Percentiles rank a stretch among this genome's conserved stretches.
Conservation (phyloP, 306 rosid genomes). For the Ormosia emarginata region DNA sequence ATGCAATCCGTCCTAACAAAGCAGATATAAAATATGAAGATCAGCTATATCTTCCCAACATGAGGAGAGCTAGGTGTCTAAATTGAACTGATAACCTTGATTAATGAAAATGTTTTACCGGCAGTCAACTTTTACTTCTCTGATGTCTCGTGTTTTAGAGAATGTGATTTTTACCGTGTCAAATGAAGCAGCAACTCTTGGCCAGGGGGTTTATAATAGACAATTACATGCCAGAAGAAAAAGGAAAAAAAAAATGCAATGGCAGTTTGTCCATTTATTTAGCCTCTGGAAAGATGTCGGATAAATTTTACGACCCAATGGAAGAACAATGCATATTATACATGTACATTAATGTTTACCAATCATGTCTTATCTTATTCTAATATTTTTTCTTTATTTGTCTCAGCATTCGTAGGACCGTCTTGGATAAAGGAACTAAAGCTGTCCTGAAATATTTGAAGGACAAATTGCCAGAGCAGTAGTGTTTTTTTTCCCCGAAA, state of each 20-base stretch:
- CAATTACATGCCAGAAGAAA: neutral
- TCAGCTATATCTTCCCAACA: neutral
- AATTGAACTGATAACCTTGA: neutral
- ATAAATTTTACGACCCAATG: neutral
- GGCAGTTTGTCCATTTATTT: neutral
- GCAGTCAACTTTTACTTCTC: neutral
- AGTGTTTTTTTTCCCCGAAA: neutral
- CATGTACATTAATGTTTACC: neutral
- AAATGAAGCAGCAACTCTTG: neutral
- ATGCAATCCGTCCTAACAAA: neutral
- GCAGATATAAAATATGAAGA: neutral
- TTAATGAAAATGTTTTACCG: neutral
- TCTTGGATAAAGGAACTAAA: constrained; percentile 85
- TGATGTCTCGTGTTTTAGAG: no score
- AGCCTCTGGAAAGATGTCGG: neutral
- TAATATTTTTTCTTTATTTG: neutral
- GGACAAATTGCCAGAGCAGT: constrained; percentile 63
- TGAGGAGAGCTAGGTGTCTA: neutral
- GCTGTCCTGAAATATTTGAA: constrained; percentile 72
- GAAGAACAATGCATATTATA: neutral
- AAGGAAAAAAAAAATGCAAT: neutral
- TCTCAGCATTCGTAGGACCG: constrained; percentile 83
- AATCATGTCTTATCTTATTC: neutral
- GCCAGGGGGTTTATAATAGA: neutral
- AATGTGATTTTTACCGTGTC: neutral